Evolutionary conservation across 495 filamentous ascomycete species (phyloP).

Genomic region (Podospora pseudoanserina): DNA sequence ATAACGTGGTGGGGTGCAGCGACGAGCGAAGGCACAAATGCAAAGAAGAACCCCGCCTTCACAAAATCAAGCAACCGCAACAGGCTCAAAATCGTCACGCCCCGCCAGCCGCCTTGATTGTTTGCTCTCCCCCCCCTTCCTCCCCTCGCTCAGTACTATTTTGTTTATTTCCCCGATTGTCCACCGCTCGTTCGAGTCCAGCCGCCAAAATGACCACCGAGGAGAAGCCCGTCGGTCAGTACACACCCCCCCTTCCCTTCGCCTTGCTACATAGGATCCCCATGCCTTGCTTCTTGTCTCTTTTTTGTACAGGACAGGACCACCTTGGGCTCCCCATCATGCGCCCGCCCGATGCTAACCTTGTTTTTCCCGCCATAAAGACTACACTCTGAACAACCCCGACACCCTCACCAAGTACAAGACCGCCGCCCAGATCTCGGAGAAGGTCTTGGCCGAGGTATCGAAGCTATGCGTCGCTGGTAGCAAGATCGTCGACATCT

Average conservation of each 20-base stretch:
- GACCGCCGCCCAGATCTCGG: constrained; percentile 87
- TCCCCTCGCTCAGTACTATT: constrained; percentile 4
- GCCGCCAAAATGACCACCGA: constrained; percentile 36
- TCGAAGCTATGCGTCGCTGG: constrained; percentile 76
- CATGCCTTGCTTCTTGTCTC: background rate
- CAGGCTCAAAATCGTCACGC: constrained; percentile 32
- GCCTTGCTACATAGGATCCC: background rate
- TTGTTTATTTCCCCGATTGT: background rate
- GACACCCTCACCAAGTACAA: constrained; percentile 99
- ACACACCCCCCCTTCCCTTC: background rate
- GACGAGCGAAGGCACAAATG: constrained; percentile 18
- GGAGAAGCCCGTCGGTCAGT: constrained; percentile 43
- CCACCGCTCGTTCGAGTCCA: constrained; percentile 11
- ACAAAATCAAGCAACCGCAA: constrained; percentile 34
- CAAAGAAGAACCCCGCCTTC: constrained; percentile 35
- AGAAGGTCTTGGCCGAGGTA: constrained; percentile 88
- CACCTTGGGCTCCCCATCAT: constrained; percentile 9
- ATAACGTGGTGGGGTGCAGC: background rate
- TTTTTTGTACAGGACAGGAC: background rate
- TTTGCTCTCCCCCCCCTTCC: constrained; percentile 19
- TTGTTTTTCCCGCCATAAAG: constrained; percentile 41
- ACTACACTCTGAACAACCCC: constrained; percentile 93
- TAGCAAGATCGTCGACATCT: constrained; percentile 86
- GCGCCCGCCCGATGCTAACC: background rate
- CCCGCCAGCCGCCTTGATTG: constrained; percentile 16